Percentiles rank a stretch among this genome's conserved stretches.
These are phyloP conservation scores for Alternaria dauci DNA, from an alignment of 2,329 filamentous ascomycete genomes.

Conservation along the genomic window DNA sequence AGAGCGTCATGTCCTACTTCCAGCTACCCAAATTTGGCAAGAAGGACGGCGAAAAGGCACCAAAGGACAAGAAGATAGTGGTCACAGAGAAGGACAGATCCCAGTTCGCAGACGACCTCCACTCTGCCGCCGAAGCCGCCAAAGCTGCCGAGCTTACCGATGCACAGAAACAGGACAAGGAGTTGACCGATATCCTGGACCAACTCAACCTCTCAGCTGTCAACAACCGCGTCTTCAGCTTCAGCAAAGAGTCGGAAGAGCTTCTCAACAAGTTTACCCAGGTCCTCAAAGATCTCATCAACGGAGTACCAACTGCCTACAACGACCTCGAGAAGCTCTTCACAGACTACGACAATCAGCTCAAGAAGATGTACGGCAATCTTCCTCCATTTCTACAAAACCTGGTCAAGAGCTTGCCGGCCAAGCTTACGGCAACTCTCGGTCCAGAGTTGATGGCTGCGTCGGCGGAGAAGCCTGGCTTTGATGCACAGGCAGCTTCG, in stretches of 20 bases:
- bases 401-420: slow-evolving; percentile 82
- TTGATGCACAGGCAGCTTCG: slow-evolving; percentile 50
- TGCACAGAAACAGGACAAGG: slow-evolving; percentile 68
- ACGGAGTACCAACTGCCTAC: slow-evolving; percentile 92
- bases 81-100: slow-evolving; percentile 49
- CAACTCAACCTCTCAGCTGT: slow-evolving; percentile 82
- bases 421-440: slow-evolving; percentile 77
- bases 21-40: slow-evolving; percentile 42
- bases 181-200: slow-evolving; percentile 81
- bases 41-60: slow-evolving; percentile 45
- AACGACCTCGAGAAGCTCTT: slow-evolving; percentile 80
- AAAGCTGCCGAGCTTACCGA: slow-evolving; percentile 49
- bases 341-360: slow-evolving; percentile 68
- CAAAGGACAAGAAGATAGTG: slow-evolving; percentile 39
- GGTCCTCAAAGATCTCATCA: slow-evolving; percentile 89
- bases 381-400: slow-evolving; percentile 84
- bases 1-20: slow-evolving; percentile 49
- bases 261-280: slow-evolving; percentile 85
- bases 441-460: slow-evolving; percentile 84
- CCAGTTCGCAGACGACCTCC: slow-evolving; percentile 46
- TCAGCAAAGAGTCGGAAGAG: slow-evolving; percentile 84
- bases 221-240: slow-evolving; percentile 85
- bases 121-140: slow-evolving; percentile 43
- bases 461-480: slow-evolving; percentile 71
- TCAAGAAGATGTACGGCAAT: slow-evolving; percentile 69